A percentile compares a stretch with the other conserved stretches of the same genome.
Evolutionary conservation across 2,329 filamentous ascomycete species (phyloP).

Genomic region (Sphaerostilbella broomeana): DNA sequence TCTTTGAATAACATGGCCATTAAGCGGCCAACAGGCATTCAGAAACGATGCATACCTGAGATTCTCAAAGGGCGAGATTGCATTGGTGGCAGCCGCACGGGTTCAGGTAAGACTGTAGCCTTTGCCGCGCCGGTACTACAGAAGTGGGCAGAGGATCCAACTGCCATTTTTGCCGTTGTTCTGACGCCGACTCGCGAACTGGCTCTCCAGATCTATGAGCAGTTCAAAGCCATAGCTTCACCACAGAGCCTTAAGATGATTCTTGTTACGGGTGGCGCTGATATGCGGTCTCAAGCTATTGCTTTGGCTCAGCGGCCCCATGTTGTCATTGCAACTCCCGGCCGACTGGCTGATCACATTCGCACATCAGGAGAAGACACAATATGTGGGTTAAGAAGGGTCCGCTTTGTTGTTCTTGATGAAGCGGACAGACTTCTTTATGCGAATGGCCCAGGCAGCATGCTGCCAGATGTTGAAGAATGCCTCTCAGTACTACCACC

Average conservation of each 20-base stretch:
- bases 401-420: slow-evolving; percentile 84
- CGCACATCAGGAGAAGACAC: slow-evolving; percentile 87
- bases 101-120: slow-evolving; percentile 94
- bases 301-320: slow-evolving; percentile 77
- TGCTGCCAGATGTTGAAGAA: slow-evolving; percentile 90
- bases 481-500: slow-evolving; percentile 78
- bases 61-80: slow-evolving; percentile 88
- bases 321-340: slow-evolving; percentile 89
- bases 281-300: slow-evolving; percentile 88
- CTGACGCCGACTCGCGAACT: slow-evolving; percentile 88
- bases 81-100: slow-evolving; percentile 89
- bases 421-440: slow-evolving; percentile 88
- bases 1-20: slow-evolving; percentile 75
- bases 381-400: slow-evolving; percentile 69
- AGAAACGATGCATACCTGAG: slow-evolving; percentile 85
- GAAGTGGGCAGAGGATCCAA: slow-evolving; percentile 86
- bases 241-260: slow-evolving; percentile 81
- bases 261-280: slow-evolving; percentile 84
- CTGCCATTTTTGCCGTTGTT: slow-evolving; percentile 82
- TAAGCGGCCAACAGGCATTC: slow-evolving; percentile 82
- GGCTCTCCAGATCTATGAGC: slow-evolving; percentile 92
- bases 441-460: slow-evolving; percentile 66
- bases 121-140: slow-evolving; percentile 94
- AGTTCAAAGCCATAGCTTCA: slow-evolving; percentile 86
- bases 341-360: slow-evolving; percentile 89